Conservation (phyloP, 192 early-diverging fungal species). For the Podila verticillata region DNA sequence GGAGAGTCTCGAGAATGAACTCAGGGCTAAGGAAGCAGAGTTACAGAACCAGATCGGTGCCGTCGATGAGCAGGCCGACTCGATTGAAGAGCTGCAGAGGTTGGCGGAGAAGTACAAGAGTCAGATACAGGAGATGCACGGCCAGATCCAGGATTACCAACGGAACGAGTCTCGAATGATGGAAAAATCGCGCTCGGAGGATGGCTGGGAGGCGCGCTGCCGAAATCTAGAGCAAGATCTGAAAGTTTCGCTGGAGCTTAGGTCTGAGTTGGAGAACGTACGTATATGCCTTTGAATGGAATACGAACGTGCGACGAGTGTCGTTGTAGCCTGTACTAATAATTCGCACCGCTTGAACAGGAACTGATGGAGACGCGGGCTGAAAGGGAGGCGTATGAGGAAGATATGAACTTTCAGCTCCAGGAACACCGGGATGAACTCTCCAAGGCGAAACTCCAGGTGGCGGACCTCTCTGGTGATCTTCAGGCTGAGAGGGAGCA, state of each 20-base stretch:
- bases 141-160: constrained; percentile 16
- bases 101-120: constrained; percentile 19
- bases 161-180: constrained; percentile 24
- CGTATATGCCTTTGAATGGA: not conserved
- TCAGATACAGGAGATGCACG: constrained; percentile 19
- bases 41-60: constrained; percentile 9
- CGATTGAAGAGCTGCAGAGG: constrained; percentile 9
- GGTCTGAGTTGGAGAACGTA: constrained; percentile 39
- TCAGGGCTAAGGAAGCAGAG: constrained; percentile 13
- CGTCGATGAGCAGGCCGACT: constrained; percentile 12
- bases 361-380: constrained; percentile 14
- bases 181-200: constrained; percentile 30
- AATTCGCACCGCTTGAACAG: constrained; percentile 1
- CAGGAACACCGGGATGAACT: constrained; percentile 41
- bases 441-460: constrained; percentile 24
- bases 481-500: constrained; percentile 27
- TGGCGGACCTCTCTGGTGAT: constrained; percentile 22
- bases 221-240: constrained; percentile 37
- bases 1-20: constrained; percentile 8
- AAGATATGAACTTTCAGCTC: constrained; percentile 25
- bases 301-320: too few relatives aligned
- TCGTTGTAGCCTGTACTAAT: too few relatives aligned
- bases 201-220: constrained; percentile 32
- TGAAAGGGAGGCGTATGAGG: constrained; percentile 20
- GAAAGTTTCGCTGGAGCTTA: constrained; percentile 9